phyloP scores from a whole-genome alignment of 139 green algal species.

The Pedinophyceae sp. region DNA sequence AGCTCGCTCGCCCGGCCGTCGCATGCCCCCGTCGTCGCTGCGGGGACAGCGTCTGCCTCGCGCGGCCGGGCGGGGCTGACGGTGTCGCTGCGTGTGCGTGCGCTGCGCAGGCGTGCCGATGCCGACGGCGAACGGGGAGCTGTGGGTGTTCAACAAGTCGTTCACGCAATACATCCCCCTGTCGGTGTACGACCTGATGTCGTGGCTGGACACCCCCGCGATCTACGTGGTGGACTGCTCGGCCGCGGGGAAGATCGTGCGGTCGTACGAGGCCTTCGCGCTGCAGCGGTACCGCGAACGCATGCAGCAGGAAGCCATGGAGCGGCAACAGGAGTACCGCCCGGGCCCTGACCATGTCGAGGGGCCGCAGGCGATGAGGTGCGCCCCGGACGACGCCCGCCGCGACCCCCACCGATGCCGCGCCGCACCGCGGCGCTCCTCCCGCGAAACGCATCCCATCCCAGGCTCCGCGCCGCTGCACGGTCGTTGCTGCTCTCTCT shows the following conservation, averaged over 20 bases:
- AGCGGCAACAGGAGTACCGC: conserved; percentile 3
- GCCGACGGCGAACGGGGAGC: conserved; percentile 90
- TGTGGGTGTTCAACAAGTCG: conserved; percentile 25
- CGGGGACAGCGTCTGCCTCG: too few relatives aligned
- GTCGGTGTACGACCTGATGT: conserved; percentile 43
- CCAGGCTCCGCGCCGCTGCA: conserved; percentile 13
- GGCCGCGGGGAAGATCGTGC: conserved; percentile 75
- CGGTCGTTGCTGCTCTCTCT: too few relatives aligned
- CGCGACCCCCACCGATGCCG: conserved; percentile 1
- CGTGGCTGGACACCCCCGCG: conserved; percentile 74
- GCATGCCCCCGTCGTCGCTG: too few relatives aligned
- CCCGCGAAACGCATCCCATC: too few relatives aligned
- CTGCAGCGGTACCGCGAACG: conserved; percentile 27
- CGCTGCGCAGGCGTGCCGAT: conserved; percentile 90
- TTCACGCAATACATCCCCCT: conserved; percentile 99
- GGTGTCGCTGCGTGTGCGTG: too few relatives aligned
- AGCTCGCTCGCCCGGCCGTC: too few relatives aligned
- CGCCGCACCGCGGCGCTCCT: too few relatives aligned
- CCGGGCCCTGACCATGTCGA: background rate
- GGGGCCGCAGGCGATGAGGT: too few relatives aligned
- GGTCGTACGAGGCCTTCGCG: conserved; percentile 49
- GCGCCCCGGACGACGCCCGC: background rate
- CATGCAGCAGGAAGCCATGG: too few relatives aligned
- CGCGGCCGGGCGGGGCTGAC: too few relatives aligned
- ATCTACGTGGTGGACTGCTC: conserved; percentile 99